A percentile compares a stretch with the other conserved stretches of the same genome.
These are phyloP conservation scores for Lichtheimia ramosa DNA, from an alignment of 371 early-diverging fungal species.

Conservation along the genomic window DNA sequence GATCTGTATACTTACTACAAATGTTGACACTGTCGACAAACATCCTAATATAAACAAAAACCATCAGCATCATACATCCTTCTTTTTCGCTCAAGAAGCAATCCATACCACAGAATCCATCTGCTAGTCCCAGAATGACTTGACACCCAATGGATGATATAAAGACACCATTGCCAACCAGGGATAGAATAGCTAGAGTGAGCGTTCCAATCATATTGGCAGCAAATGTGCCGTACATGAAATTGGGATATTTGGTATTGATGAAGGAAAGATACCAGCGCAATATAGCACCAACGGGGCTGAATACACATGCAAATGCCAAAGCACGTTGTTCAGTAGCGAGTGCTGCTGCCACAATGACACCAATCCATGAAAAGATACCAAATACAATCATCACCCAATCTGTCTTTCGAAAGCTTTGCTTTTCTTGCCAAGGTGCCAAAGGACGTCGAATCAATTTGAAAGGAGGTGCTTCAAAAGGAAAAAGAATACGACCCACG, in stretches of 20 bases:
- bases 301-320: conserved; percentile 52
- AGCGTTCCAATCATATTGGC: conserved; percentile 66
- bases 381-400: conserved; percentile 20
- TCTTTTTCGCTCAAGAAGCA: no score
- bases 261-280: conserved; percentile 68
- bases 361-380: conserved; percentile 39
- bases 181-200: conserved; percentile 52
- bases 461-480: not conserved
- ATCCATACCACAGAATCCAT: conserved; percentile 66
- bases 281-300: conserved; percentile 62
- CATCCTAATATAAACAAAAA: conserved; percentile 41
- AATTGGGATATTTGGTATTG: conserved; percentile 28
- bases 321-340: conserved; percentile 31
- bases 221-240: conserved; percentile 58
- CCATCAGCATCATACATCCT: not conserved
- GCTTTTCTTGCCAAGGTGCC: not conserved
- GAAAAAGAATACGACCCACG: conserved; percentile 16
- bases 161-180: conserved; percentile 35
- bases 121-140: conserved; percentile 52
- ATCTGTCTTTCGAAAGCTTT: conserved; percentile 16
- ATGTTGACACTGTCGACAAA: conserved; percentile 75
- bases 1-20: conserved; percentile 44
- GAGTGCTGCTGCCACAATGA: conserved; percentile 38
- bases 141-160: conserved; percentile 46
- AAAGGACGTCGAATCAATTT: conserved; percentile 26